Conservation (phyloP, 1,284 basidiomycete genomes). For the Cutaneotrichosporon arboriforme region DNA sequence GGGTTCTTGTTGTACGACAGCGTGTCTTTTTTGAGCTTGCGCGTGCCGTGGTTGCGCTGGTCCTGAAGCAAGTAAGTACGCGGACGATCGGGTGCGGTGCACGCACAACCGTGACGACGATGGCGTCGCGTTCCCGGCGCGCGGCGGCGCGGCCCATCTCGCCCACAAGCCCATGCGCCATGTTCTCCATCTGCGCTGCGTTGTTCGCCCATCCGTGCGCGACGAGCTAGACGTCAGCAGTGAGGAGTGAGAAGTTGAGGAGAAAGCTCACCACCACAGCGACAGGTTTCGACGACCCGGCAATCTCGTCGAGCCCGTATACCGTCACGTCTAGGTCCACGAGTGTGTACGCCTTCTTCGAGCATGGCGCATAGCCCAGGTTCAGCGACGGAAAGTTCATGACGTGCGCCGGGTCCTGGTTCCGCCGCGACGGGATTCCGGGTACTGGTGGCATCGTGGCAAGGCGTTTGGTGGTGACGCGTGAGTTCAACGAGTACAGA, state of each 20-base stretch:
- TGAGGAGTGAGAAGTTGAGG: neutral
- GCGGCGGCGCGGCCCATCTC: slow-evolving; percentile 15
- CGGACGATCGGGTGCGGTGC: too few relatives aligned
- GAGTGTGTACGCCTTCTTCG: slow-evolving; percentile 17
- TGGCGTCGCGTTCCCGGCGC: slow-evolving; percentile 29
- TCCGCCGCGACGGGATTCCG: slow-evolving; percentile 14
- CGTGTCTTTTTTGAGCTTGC: slow-evolving; percentile 51
- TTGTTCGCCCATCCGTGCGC: slow-evolving; percentile 20
- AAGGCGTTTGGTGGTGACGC: too few relatives aligned
- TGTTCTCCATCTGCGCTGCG: slow-evolving; percentile 27
- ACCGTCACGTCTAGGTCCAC: slow-evolving; percentile 35
- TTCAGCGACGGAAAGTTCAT: slow-evolving; percentile 30
- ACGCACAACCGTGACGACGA: slow-evolving; percentile 44
- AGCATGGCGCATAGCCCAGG: slow-evolving; percentile 20
- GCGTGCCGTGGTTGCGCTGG: slow-evolving; percentile 67
- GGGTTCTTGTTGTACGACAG: slow-evolving; percentile 60
- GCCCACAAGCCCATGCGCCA: slow-evolving; percentile 36
- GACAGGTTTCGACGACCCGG: slow-evolving; percentile 21
- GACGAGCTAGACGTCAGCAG: slow-evolving; percentile 10
- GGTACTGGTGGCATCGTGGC: too few relatives aligned
- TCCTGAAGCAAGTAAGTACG: slow-evolving; percentile 52
- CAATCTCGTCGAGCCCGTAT: slow-evolving; percentile 39
- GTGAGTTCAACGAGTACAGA: too few relatives aligned
- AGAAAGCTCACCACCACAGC: slow-evolving; percentile 31
- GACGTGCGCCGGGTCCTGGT: slow-evolving; percentile 19